Percentiles rank a stretch among this genome's conserved stretches.
Evolutionary conservation across 192 early-diverging fungal species (phyloP).

Genomic region (Lunasporangiospora selenospora): DNA sequence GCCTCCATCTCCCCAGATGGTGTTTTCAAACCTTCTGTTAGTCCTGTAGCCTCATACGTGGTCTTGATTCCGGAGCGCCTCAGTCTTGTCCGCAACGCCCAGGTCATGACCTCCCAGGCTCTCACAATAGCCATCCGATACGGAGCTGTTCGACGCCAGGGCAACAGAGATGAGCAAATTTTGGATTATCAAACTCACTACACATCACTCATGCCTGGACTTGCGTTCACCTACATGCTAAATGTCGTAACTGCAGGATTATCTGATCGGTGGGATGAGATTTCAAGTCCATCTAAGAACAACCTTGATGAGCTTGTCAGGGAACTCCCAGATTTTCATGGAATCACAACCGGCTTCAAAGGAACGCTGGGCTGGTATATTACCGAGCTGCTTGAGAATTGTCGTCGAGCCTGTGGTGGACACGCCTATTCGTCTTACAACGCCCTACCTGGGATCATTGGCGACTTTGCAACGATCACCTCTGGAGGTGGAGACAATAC

Average conservation of each 20-base stretch:
- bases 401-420: constrained; percentile 60
- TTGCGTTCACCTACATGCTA: constrained; percentile 57
- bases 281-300: constrained; percentile 47
- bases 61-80: constrained; percentile 67
- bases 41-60: constrained; percentile 60
- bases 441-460: constrained; percentile 58
- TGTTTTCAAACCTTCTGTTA: constrained; percentile 52
- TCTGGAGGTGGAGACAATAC: constrained; percentile 54
- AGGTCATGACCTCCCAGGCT: constrained; percentile 46
- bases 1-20: constrained; percentile 54
- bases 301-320: constrained; percentile 49
- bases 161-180: constrained; percentile 63
- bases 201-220: constrained; percentile 56
- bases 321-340: constrained; percentile 58
- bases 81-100: constrained; percentile 43
- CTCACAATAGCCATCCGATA: constrained; percentile 64
- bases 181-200: constrained; percentile 69
- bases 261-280: constrained; percentile 29
- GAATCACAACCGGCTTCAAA: constrained; percentile 58
- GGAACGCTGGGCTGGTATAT: constrained; percentile 54
- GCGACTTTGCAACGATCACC: constrained; percentile 66
- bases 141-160: constrained; percentile 66
- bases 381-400: constrained; percentile 54
- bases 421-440: constrained; percentile 72
- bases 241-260: constrained; percentile 21